Evolutionary conservation across 768 basidiomycete genomes (phyloP), one percentile per base, ranked within the genome.

Genomic region (Cantharellus cinnabarinus): DNA sequence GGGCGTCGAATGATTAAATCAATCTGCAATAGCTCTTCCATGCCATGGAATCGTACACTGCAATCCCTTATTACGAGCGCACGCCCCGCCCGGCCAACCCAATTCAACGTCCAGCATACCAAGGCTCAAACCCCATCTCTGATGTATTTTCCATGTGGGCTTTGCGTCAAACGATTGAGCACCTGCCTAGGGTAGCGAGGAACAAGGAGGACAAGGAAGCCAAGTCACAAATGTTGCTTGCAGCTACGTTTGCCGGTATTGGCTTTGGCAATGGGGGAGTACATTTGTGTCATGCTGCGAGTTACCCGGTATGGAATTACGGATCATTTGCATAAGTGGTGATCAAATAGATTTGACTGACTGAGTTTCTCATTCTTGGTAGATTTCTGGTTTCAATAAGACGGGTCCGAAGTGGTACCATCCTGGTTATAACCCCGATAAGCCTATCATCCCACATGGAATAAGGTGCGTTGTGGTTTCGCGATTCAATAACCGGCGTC

Each of bases 141-240:
- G 94, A 98, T 67, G 87, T 98, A 53, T 98, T 98, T 72, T 89
- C 89, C 15, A 73, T 84, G 59, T 98, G 74, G 93, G 93, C 94
- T 2, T 73, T 98, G 60, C 78, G 80, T 65, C 85, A 89, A 10
- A 87, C 90, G 0, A 83, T 97, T 50, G 80, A 88, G 68, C 82
- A 89, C 66, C 78, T 98, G 20, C 94, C 93, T 10, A 79, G 85
- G 34, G 79, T 97, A 50, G 83, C 87, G 1, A 85, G 81, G 67
- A 78, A 94, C 67, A 76, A 70, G 10, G 77, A 80, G 53, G 88
- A 97, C 67, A 71, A 75, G 14, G 89, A 94, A 68, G 89, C 94
- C 5, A 79, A 89, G 64, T 74, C 77, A 14, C 86, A 90, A 69
- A 95, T 98, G 90, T 79, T 97, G 85, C 74, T 97, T 61, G 91